Conservation (phyloP, 495 filamentous ascomycete genomes). For the Neurospora intermedia region DNA sequence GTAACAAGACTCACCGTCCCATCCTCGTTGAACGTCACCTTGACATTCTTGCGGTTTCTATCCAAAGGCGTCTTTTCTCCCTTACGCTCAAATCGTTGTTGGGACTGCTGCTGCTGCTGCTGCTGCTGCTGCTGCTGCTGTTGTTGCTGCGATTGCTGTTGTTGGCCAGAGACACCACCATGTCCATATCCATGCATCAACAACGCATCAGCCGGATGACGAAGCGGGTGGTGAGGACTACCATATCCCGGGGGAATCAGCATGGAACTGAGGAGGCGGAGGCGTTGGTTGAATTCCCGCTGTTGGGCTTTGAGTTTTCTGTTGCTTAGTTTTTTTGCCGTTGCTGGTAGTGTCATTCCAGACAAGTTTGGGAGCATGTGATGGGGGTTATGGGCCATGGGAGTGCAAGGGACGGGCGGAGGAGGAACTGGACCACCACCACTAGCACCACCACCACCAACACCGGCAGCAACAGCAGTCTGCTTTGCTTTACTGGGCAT, state of each 20-base stretch:
- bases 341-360: no score
- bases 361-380: neutral
- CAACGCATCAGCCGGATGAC: neutral
- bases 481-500: neutral
- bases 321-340: neutral
- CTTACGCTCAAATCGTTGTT: neutral
- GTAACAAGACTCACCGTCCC: neutral
- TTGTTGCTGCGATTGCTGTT: neutral
- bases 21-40: neutral
- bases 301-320: neutral
- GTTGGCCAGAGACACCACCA: neutral
- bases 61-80: neutral
- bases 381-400: neutral
- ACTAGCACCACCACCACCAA: neutral
- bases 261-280: neutral
- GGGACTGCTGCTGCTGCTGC: neutral
- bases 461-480: no score
- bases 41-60: neutral
- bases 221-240: neutral
- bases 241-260: neutral
- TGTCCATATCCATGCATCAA: neutral
- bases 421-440: neutral
- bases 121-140: neutral
- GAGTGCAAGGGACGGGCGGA: neutral
- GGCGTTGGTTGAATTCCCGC: neutral